A percentile compares a stretch with the other conserved stretches of the same genome.
These are phyloP conservation scores for Cryptococcus jaspeensis DNA, from an alignment of 1,284 basidiomycete genomes.

Conservation along the genomic window DNA sequence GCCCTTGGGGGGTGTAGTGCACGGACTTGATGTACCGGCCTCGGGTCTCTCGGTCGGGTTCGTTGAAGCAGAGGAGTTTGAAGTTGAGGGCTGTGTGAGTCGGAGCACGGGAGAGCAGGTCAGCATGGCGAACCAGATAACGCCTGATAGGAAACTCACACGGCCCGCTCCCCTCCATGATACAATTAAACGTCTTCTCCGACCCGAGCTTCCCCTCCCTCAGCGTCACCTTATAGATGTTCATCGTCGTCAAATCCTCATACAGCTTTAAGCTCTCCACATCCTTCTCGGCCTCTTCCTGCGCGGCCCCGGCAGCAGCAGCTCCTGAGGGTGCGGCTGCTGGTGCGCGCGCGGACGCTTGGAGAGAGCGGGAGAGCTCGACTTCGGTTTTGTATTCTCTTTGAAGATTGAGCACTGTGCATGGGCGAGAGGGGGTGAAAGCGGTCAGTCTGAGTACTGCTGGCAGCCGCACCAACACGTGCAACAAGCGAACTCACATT, in stretches of 20 bases:
- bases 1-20: conserved; percentile 17
- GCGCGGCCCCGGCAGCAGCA: conserved; percentile 8
- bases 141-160: conserved; percentile 39
- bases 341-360: conserved; percentile 13
- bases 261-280: conserved; percentile 39
- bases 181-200: conserved; percentile 43
- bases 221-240: conserved; percentile 40
- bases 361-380: conserved; percentile 36
- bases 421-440: not conserved
- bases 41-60: conserved; percentile 22
- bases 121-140: no score
- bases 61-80: conserved; percentile 40
- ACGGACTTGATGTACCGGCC: conserved; percentile 9
- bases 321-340: conserved; percentile 10
- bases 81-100: conserved; percentile 41
- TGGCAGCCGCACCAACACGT: not conserved
- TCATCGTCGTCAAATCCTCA: conserved; percentile 47
- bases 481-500: conserved; percentile 29
- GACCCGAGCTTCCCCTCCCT: conserved; percentile 25
- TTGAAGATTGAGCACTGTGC: conserved; percentile 18
- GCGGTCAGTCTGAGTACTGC: not conserved
- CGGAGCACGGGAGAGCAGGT: no score
- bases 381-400: conserved; percentile 46
- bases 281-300: conserved; percentile 41
- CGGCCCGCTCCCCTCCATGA: conserved; percentile 35